A percentile compares a stretch with the other conserved stretches of the same genome.
Evolutionary conservation across 768 basidiomycete genomes (phyloP).

Genomic region (Rhodosporidiobolus odoratus): DNA sequence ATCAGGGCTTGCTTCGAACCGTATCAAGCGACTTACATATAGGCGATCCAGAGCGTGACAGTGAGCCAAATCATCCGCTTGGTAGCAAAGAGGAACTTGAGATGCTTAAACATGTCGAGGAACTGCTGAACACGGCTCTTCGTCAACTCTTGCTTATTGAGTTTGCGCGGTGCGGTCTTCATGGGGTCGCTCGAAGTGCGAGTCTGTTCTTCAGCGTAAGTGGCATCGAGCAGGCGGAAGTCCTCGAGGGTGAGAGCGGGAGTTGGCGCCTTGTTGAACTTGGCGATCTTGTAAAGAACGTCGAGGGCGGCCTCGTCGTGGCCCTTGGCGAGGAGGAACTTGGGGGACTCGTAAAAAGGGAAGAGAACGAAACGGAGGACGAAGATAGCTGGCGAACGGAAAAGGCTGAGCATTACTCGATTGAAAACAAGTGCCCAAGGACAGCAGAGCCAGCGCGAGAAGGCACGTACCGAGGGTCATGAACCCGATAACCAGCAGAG

Average conservation of each 20-base stretch:
- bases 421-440: not conserved
- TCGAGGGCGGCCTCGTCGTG: constrained; percentile 48
- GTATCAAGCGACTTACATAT: constrained; percentile 32
- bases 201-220: constrained; percentile 19
- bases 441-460: not conserved
- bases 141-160: constrained; percentile 29
- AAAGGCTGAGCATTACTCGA: too few relatives aligned
- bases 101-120: constrained; percentile 40
- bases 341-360: constrained; percentile 46
- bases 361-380: constrained; percentile 48
- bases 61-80: constrained; percentile 42
- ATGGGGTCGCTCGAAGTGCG: constrained; percentile 30
- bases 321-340: constrained; percentile 48
- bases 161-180: not conserved
- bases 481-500: constrained; percentile 44
- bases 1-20: too few relatives aligned
- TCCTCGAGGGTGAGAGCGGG: constrained; percentile 46
- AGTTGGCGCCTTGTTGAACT: constrained; percentile 46
- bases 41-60: constrained; percentile 38
- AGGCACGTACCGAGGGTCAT: constrained; percentile 41
- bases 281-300: constrained; percentile 48
- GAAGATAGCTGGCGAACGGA: constrained; percentile 42
- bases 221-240: constrained; percentile 45
- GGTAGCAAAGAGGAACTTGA: constrained; percentile 47
- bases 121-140: constrained; percentile 29